Base-by-base conservation (phyloP, 495 filamentous ascomycete species). In the Penicillium coffeae region DNA sequence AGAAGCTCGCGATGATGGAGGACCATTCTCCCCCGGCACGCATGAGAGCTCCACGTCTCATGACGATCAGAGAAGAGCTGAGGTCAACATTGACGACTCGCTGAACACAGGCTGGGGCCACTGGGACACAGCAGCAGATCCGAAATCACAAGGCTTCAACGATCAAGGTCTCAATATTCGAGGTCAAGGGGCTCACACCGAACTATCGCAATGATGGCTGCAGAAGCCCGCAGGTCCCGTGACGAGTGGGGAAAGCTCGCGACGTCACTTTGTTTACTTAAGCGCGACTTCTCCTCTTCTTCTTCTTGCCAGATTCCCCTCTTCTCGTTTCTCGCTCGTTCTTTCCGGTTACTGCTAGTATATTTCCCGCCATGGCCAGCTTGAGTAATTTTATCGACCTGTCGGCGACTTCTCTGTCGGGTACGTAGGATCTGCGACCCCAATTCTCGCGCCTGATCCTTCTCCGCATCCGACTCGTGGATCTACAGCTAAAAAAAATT, bases 1-100 rank as follows among this genome's bases (percentile, higher is more conserved):
- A 82, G 73, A 60, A 90, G 73, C 78, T 93, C 77, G 77, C 83
- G 83, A 72, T 79, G 78, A 66, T 77, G 81, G 75, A 92, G 80
- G 78, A 79, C 81, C 88, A 93, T 95, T 71, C 60, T 75, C 70
- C 71, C 63, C 65, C 43, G 39, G 55, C 37, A 50, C 27, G 50
- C 38, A 47, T 49, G 19, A 45, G 47, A 52, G 44, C 48, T 55
- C 42, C 46, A 47, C 55, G 60, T 60, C 63, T 61, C 68, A 72
- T 71, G 63, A 58, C 63, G 60, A 46, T 63, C 51, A 52, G 38
- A 44, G 42, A 47, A 42, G 43, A 52, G 47, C 42, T 56, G 41
- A 47, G 40, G 36, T 41, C 42, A 38, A 37, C 50, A 52, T 57
- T 51, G 38, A 21, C 39, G 33, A 27, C 16, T 38, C 25, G 15